Base-by-base conservation (phyloP, 352 stramenopile species). In the Phytophthora sp. region DNA sequence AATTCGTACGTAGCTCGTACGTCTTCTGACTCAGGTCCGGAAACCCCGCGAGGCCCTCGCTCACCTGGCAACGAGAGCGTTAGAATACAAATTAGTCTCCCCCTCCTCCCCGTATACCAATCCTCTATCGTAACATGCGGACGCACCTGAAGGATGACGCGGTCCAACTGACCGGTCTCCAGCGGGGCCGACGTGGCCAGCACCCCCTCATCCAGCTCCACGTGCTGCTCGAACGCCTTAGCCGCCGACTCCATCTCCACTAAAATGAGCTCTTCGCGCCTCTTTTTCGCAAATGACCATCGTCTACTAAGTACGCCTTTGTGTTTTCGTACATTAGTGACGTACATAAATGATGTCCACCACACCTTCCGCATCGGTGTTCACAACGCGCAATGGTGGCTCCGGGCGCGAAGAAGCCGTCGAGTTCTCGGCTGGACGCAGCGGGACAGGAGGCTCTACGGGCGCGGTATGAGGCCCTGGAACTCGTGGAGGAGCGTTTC, bases 191-290 rank as follows among this genome's bases (percentile, higher is more conserved):
- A 86, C 29, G 84, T 90, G 44, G 78, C 81, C 53, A 92, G 59
- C 46, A 92, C 75, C 47, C 74, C 74, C 35, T 90, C 82, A 55
- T 89, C 82, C 47, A 90, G 46, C 71, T 80, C 76, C 62, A 92
- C 84, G 68, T 90, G 76, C 52, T 71, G 60, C 57, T 86, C 78
- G 47, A 92, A 92, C 31, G 51, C 67, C 39, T 74, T 80, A 16
- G 67, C 72, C 23, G 47, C 60, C 27, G 56, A 52, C 65, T 76
- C 63, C 75, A 77, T 50, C 38, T 27, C n/a, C 24, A n/a, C 27
- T 33, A 30, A 41, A 57, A 27, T 38, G 33, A 45, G 51, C 49
- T 59, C 54, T 65, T 50, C 46, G 33, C 55, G 46, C 45, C 12
- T 51, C 21, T 51, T 53, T 49, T 53, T 20, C 12, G 5, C n/a